These are phyloP conservation scores for Punica granatum DNA, from an alignment of 345 rosid genomes.

Conservation along the genomic window DNA sequence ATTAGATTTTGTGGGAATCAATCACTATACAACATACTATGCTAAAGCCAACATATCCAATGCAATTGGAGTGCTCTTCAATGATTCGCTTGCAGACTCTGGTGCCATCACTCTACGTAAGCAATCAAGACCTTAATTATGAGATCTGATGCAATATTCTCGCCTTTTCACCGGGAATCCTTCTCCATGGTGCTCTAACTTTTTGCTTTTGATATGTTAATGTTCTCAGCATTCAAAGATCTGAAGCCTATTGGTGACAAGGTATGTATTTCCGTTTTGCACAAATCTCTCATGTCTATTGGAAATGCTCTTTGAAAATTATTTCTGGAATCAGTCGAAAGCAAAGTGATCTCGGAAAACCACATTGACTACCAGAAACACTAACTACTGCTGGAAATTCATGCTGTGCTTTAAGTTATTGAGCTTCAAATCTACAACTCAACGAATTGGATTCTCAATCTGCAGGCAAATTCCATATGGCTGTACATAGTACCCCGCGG, in stretches of 20 bases:
- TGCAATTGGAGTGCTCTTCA: conserved; percentile 32
- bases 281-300: not conserved
- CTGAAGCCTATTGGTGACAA: conserved; percentile 56
- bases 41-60: conserved; percentile 32
- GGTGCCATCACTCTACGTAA: conserved; percentile 77
- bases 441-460: not conserved
- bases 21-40: conserved; percentile 86
- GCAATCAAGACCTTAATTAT: not conserved
- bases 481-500: conserved; percentile 59
- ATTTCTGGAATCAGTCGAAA: not conserved
- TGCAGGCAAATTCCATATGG: conserved; percentile 67
- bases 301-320: not conserved
- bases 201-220: conserved; percentile 3
- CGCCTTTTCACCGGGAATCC: not conserved
- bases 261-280: conserved; percentile 29
- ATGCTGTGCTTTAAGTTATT: not conserved
- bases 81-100: conserved; percentile 71
- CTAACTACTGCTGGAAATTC: not conserved
- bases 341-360: not conserved
- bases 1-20: conserved; percentile 84
- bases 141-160: not conserved
- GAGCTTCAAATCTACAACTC: not conserved
- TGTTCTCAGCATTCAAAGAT: conserved; percentile 51
- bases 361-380: not conserved
- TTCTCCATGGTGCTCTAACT: not conserved